phyloP scores from a whole-genome alignment of 208 protist species.

The Wallacemonas sp. region DNA sequence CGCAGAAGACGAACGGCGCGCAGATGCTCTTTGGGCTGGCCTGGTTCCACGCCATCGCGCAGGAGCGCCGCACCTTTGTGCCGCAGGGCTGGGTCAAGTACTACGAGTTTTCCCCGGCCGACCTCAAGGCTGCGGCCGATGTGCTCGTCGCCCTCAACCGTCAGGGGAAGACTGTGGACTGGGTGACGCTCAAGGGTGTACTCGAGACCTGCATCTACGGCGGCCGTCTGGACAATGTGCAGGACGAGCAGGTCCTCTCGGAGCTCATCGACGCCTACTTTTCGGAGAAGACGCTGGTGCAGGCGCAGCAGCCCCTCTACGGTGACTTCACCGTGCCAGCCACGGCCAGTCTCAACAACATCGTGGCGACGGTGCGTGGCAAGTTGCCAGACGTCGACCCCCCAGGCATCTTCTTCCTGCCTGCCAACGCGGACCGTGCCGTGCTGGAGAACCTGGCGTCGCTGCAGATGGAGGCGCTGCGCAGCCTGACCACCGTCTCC shows the following conservation, averaged over 20 bases:
- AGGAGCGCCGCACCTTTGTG: slow-evolving; percentile 96
- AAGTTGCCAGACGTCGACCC: slow-evolving; percentile 75
- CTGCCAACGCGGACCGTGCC: slow-evolving; percentile 92
- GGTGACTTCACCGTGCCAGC: slow-evolving; percentile 47
- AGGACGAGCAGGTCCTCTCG: slow-evolving; percentile 86
- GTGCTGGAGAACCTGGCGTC: slow-evolving; percentile 82
- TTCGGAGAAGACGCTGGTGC: slow-evolving; percentile 54
- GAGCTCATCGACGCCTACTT: slow-evolving; percentile 85
- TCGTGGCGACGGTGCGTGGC: slow-evolving; percentile 56
- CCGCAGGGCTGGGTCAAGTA: slow-evolving; percentile 98
- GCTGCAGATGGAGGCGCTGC: slow-evolving; percentile 70
- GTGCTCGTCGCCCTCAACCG: slow-evolving; percentile 63
- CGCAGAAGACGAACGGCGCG: slow-evolving; percentile 36
- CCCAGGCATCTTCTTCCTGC: slow-evolving; percentile 87
- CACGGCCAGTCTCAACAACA: slow-evolving; percentile 47
- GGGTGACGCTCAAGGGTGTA: slow-evolving; percentile 91
- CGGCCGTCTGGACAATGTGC: slow-evolving; percentile 93
- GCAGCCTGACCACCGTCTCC: slow-evolving; percentile 43
- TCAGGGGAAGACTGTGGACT: slow-evolving; percentile 54
- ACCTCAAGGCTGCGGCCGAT: slow-evolving; percentile 93
- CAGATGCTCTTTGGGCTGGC: slow-evolving; percentile 93
- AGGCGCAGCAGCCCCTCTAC: slow-evolving; percentile 37
- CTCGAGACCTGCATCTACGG: slow-evolving; percentile 96
- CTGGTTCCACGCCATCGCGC: slow-evolving; percentile 96
- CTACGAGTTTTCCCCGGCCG: slow-evolving; percentile 96